phyloP scores from a whole-genome alignment of 108 stramenopile species.

The Chaetoceros muelleri region DNA sequence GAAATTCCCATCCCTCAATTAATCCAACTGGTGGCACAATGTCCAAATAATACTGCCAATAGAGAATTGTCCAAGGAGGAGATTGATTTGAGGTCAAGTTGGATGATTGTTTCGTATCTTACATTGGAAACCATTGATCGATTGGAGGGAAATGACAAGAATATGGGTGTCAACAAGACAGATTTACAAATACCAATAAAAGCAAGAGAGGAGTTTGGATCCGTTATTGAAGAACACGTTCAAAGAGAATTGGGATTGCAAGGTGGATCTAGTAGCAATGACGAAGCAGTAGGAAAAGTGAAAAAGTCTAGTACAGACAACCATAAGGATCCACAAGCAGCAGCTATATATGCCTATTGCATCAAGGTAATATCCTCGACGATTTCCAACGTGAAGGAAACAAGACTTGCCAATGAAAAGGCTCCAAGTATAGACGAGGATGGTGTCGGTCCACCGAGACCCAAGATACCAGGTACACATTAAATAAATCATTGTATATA shows the following conservation, averaged over 20 bases:
- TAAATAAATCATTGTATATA: too few relatives aligned
- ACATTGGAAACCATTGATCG: slow-evolving; percentile 20
- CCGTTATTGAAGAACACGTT: neutral
- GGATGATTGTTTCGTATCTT: slow-evolving; percentile 60
- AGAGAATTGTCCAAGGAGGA: slow-evolving; percentile 64
- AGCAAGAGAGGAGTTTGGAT: neutral
- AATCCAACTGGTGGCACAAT: slow-evolving; percentile 18
- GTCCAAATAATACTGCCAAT: slow-evolving; percentile 42
- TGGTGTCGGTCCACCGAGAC: neutral
- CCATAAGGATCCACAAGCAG: neutral
- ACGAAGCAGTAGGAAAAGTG: neutral
- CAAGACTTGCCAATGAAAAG: neutral
- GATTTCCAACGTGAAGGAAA: neutral
- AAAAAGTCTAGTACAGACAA: too few relatives aligned
- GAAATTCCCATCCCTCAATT: slow-evolving; percentile 28
- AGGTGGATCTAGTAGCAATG: neutral
- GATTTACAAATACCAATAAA: neutral
- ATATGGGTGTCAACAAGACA: neutral
- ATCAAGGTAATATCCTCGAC: neutral
- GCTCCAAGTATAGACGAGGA: neutral
- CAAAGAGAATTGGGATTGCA: neutral
- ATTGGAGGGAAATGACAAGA: neutral
- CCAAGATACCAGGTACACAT: neutral
- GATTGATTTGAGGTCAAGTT: slow-evolving; percentile 42
- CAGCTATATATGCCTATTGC: neutral